Percentiles rank a stretch among this genome's conserved stretches.
These are phyloP conservation scores for Punica granatum DNA, from an alignment of 345 rosid genomes.

Conservation along the genomic window DNA sequence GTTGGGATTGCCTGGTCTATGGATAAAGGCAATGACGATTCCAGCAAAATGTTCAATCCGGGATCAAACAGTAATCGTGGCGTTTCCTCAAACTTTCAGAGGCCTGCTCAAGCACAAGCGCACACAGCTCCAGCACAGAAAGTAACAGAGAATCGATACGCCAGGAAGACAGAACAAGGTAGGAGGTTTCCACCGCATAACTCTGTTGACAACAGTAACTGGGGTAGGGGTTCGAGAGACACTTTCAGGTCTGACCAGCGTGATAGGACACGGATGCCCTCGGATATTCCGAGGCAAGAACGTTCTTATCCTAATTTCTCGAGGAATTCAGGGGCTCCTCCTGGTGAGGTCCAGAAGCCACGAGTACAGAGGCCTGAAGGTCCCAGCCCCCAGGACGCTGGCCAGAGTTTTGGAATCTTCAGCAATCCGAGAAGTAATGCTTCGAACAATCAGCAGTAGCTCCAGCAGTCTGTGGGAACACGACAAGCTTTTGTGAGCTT, in stretches of 20 bases:
- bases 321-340: neutral
- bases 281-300: conserved; percentile 8
- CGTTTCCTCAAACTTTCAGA: neutral
- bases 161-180: conserved; percentile 32
- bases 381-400: conserved; percentile 11
- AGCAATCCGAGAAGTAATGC: conserved; percentile 28
- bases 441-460: conserved; percentile 14
- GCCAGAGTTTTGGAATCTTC: conserved; percentile 50
- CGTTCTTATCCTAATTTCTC: neutral
- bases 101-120: neutral
- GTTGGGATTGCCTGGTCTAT: neutral
- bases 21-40: neutral
- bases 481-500: neutral
- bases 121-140: neutral
- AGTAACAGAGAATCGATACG: conserved; percentile 33
- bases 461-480: conserved; percentile 4
- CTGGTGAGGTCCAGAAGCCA: neutral
- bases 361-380: conserved; percentile 16
- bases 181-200: conserved; percentile 16
- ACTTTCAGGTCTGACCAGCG: conserved; percentile 11
- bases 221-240: conserved; percentile 15
- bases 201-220: neutral
- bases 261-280: conserved; percentile 19
- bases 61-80: neutral
- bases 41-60: neutral